A percentile compares a stretch with the other conserved stretches of the same genome.
Conservation (phyloP, 2,329 filamentous ascomycete species). For the Aaosphaeria pasadenensis region DNA sequence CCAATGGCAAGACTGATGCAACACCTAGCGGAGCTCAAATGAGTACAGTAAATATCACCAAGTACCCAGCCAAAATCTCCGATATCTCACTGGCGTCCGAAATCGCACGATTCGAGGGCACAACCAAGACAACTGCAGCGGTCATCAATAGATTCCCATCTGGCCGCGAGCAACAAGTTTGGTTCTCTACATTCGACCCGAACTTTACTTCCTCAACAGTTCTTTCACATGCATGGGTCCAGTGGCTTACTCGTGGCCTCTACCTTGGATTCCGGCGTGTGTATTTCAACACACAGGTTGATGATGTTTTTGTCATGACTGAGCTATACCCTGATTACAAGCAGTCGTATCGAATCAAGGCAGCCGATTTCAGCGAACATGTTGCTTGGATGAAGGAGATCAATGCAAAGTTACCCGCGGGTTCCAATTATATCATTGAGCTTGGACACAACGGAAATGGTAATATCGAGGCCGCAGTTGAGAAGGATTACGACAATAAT, state of each 20-base stretch:
- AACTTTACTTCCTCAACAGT: constrained; percentile 52
- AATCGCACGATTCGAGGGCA: constrained; percentile 51
- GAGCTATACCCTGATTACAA: constrained; percentile 36
- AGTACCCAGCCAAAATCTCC: constrained; percentile 56
- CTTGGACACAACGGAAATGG: constrained; percentile 29
- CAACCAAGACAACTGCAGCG: constrained; percentile 42
- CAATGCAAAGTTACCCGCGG: constrained; percentile 17
- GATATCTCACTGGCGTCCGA: constrained; percentile 50
- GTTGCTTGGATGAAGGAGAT: constrained; percentile 19
- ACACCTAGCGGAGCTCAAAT: constrained; percentile 12
- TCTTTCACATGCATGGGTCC: constrained; percentile 59
- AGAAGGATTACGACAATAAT: constrained; percentile 14
- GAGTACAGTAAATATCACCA: constrained; percentile 41
- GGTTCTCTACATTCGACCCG: constrained; percentile 52
- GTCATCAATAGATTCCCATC: constrained; percentile 55
- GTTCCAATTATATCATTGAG: constrained; percentile 19
- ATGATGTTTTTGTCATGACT: constrained; percentile 56
- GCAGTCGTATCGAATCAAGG: constrained; percentile 46
- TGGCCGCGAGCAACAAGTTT: constrained; percentile 56
- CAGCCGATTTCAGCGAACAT: constrained; percentile 18
- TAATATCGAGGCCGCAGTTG: constrained; percentile 20
- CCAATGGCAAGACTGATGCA: not conserved
- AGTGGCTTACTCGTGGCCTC: constrained; percentile 57
- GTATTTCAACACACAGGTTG: constrained; percentile 55
- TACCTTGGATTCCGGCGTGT: constrained; percentile 53